Percentiles rank a stretch among this genome's conserved stretches.
Conservation (phyloP, 1,139 yeast species). For the Kodamaea sp. region DNA sequence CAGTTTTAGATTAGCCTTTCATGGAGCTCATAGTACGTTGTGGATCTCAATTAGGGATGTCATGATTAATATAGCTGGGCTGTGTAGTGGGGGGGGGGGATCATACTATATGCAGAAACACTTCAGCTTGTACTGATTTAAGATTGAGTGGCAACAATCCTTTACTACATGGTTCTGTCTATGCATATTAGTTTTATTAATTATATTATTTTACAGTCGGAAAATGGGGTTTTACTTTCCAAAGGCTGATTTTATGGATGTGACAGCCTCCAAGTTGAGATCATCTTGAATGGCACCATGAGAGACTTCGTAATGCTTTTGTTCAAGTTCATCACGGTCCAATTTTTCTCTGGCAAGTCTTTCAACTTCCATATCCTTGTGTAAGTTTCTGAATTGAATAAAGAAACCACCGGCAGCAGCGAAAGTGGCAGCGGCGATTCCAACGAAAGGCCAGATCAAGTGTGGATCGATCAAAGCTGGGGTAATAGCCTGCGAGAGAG, state of each 20-base stretch:
- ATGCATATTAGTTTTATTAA: too few species aligned
- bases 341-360: slow-evolving; percentile 27
- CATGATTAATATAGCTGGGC: too few species aligned
- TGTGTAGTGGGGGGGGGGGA: too few species aligned
- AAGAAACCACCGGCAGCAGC: slow-evolving; percentile 45
- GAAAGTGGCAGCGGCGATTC: slow-evolving; percentile 47
- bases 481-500: slow-evolving; percentile 55
- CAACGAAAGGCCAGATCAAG: slow-evolving; percentile 56
- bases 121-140: too few species aligned
- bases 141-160: too few species aligned
- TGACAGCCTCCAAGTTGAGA: slow-evolving; percentile 19
- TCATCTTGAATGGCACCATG: too few species aligned
- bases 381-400: slow-evolving; percentile 53
- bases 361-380: slow-evolving; percentile 51
- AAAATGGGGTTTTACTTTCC: slow-evolving; percentile 20
- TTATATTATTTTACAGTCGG: neutral
- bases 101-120: too few species aligned
- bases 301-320: too few species aligned
- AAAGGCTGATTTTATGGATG: slow-evolving; percentile 22
- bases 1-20: too few species aligned
- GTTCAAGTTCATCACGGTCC: slow-evolving; percentile 3
- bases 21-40: too few species aligned
- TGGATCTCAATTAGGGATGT: too few species aligned
- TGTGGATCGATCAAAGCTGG: slow-evolving; percentile 57
- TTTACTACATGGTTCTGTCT: too few species aligned